A percentile compares a stretch with the other conserved stretches of the same genome.
Conservation (phyloP, 2,329 filamentous ascomycete genomes). For the Hirsutella minnesotensis region DNA sequence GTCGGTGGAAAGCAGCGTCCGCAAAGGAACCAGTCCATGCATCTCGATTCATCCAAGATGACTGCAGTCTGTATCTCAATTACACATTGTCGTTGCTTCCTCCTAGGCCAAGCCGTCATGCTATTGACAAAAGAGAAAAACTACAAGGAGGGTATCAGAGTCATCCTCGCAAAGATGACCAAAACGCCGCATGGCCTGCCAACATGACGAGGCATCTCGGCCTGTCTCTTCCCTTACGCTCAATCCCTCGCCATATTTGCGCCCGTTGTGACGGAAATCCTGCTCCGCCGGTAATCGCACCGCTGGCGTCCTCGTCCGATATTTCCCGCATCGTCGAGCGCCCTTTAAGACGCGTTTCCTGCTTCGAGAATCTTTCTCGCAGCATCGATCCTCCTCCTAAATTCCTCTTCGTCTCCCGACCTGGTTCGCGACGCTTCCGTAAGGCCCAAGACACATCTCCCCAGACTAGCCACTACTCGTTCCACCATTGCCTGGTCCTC, state of each 20-base stretch:
- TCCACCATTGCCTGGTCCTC: constrained; percentile 52
- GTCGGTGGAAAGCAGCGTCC: too few species aligned
- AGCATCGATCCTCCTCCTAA: constrained; percentile 61
- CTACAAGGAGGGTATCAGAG: constrained; percentile 15
- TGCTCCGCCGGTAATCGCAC: neutral
- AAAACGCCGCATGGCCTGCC: neutral
- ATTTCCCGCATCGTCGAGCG: neutral
- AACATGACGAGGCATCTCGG: constrained; percentile 1
- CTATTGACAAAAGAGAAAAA: neutral
- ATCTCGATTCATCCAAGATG: too few species aligned
- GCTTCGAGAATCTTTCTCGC: constrained; percentile 66
- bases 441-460: constrained; percentile 47
- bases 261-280: neutral
- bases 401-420: constrained; percentile 49
- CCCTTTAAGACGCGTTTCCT: constrained; percentile 8
- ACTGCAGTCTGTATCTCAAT: too few species aligned
- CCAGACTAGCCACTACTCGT: constrained; percentile 45
- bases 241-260: neutral
- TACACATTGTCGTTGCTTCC: too few species aligned
- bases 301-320: neutral
- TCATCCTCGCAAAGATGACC: neutral
- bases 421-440: constrained; percentile 41
- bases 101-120: too few species aligned
- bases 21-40: too few species aligned
- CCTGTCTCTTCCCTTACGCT: neutral